Base-by-base conservation (phyloP, 495 filamentous ascomycete species). In the Penicillium maclennaniae region DNA sequence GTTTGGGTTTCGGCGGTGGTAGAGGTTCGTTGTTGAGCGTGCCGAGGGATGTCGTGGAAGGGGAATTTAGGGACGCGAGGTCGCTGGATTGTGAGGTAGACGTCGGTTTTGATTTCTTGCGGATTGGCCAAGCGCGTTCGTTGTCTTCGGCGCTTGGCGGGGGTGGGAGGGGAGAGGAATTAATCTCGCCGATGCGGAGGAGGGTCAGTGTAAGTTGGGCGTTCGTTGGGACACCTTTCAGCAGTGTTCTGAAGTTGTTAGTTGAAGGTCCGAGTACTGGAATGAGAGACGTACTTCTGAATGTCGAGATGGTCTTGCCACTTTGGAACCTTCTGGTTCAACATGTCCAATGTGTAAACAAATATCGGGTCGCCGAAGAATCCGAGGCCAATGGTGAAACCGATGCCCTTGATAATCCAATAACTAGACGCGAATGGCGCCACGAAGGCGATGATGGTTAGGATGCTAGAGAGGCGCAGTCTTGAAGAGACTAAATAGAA, bases 201-300 rank as follows among this genome's bases (percentile, higher is more conserved):
- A 95, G 79, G 4, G 91, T 95, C 42, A 96, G 68, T 0, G 90
- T 88, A 14, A 96, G 76, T 58, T 95, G 91, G 16, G 89, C 89
- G 62, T 95, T 93, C 4, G 91, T 95, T 0, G 91, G 91, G 36
- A 91, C 83, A n/a, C 87, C 88, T 61, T 87, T 85, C 46, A 96
- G 82, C 3, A 95, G 57, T 5, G 86, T 88, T 60, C 86, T 90
- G 45, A 4, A 0, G 2, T 10, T n/a, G 20, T 52, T 52, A 45
- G 41, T 25, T 10, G n/a, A 25, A 15, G 31, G 14, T 21, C 6
- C 6, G 20, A 16, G 10, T 6, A 1, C 4, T 8, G 16, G 16
- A n/a, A 7, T 16, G 0, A 7, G 4, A 42, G 10, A 49, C 68
- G 44, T 74, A 84, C 82, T 86, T 88, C 54, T 86, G 68, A 2